Evolutionary conservation across 345 rosid genomes (phyloP), one percentile per base, ranked within the genome.

Genomic region (Populus euphratica): DNA sequence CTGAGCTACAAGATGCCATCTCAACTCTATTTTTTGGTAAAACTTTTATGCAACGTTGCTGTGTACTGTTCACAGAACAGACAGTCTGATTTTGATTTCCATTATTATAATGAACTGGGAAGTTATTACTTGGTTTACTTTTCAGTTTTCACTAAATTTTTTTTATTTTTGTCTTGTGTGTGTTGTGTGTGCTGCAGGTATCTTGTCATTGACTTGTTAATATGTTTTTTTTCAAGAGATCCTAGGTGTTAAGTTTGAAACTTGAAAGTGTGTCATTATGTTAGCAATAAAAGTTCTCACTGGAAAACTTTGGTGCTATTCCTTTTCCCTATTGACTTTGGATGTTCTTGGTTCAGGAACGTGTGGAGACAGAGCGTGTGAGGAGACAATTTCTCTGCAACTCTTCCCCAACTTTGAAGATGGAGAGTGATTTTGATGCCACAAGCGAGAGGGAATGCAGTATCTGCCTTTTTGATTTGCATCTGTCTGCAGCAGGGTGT

Each of bases 401-500:
- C 76, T 83, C 90, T 47, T 88, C 87, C 3, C 96, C 72, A 80
- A 85, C 92, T 74, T 39, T 84, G 87, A 96, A 96, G 91, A 96
- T 94, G 99, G 95, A 89, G 70, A 89, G 87, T 80, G 86, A 86
- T 82, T 96, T 96, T 65, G 99, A 94, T 87, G 90, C 97, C 75
- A 80, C 91, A 44, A 87, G 86, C 23, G 98, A 96, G 89, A 91
- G 96, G 81, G 99, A 96, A 83, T 96, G 99, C 81, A 86, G 86
- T 73, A 68, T 92, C 69, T 96, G 99, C 83, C 88, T 89, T 83
- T 96, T 94, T 71, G 97, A 96, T 87, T 83, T 96, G 89, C 99
- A 94, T 85, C 88, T 94, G 29, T 96, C 99, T 72, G 99, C 99
- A n/a, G 97, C 87, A 21, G 98, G 98, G 75, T 96, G 99, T 80